These are phyloP conservation scores for Nephromyces sp. DNA, from an alignment of 169 alveolate genomes.

Conservation along the genomic window DNA sequence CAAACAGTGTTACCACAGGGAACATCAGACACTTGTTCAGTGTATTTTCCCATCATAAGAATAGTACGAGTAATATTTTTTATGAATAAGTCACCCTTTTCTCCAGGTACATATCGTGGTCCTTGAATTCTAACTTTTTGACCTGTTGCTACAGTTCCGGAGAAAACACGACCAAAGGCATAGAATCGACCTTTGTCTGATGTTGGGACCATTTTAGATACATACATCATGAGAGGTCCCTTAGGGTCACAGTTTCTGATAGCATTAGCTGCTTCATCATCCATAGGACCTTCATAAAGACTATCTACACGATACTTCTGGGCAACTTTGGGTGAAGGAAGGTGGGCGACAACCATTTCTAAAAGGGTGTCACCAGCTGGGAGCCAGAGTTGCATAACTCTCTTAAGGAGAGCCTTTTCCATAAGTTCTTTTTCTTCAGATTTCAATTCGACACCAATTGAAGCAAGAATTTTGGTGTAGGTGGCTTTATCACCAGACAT, in stretches of 20 bases:
- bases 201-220: constrained; percentile 99
- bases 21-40: constrained; percentile 90
- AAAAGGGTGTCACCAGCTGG: constrained; percentile 97
- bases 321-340: constrained; percentile 96
- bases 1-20: constrained; percentile 99
- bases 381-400: constrained; percentile 97
- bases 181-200: constrained; percentile 97
- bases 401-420: constrained; percentile 92
- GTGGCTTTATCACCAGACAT: constrained; percentile 80
- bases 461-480: constrained; percentile 79
- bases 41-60: constrained; percentile 95
- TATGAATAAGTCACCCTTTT: constrained; percentile 87
- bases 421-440: constrained; percentile 81
- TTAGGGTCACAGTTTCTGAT: constrained; percentile 93
- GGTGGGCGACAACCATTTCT: constrained; percentile 95
- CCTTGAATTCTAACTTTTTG: constrained; percentile 94
- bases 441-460: constrained; percentile 83
- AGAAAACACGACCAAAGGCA: constrained; percentile 99
- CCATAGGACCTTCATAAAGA: constrained; percentile 96
- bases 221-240: constrained; percentile 97
- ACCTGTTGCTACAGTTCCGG: constrained; percentile 97
- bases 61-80: constrained; percentile 96
- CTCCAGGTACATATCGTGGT: constrained; percentile 96
- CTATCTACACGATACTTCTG: constrained; percentile 95
- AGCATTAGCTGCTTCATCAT: constrained; percentile 94